Evolutionary conservation across 148 eudicot species (phyloP).

Genomic region (Gaultheria prostrata): DNA sequence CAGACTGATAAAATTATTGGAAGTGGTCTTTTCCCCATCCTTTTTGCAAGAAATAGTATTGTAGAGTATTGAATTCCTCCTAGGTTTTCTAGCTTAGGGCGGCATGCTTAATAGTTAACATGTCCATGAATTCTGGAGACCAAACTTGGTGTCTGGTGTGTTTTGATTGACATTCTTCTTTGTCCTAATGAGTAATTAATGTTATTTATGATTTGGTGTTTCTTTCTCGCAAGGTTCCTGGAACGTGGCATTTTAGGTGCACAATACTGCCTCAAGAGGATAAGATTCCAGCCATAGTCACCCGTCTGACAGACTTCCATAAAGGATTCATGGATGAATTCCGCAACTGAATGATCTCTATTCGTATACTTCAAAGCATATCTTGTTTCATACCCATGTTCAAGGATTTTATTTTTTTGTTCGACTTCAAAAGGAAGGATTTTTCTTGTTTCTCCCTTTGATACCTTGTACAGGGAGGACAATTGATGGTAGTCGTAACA

Average conservation of each 20-base stretch:
- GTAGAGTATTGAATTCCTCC: background rate
- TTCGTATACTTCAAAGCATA: background rate
- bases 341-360: conserved; percentile 35
- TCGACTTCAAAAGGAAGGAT: background rate
- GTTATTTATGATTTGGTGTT: conserved; percentile 9
- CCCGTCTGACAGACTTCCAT: conserved; percentile 75
- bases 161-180: background rate
- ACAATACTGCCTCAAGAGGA: conserved; percentile 95
- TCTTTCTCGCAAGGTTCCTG: conserved; percentile 53
- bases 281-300: conserved; percentile 76
- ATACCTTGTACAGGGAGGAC: background rate
- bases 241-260: conserved; percentile 95
- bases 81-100: background rate
- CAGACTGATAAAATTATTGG: background rate
- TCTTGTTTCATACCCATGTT: background rate
- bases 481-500: background rate
- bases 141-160: background rate
- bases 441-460: background rate
- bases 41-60: background rate
- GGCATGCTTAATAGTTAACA: background rate
- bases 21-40: background rate
- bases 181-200: background rate
- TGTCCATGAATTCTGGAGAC: background rate
- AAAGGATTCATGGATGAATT: conserved; percentile 74
- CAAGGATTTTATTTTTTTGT: background rate